Conservation (phyloP, 495 filamentous ascomycete genomes). For the Neurospora sp. region DNA sequence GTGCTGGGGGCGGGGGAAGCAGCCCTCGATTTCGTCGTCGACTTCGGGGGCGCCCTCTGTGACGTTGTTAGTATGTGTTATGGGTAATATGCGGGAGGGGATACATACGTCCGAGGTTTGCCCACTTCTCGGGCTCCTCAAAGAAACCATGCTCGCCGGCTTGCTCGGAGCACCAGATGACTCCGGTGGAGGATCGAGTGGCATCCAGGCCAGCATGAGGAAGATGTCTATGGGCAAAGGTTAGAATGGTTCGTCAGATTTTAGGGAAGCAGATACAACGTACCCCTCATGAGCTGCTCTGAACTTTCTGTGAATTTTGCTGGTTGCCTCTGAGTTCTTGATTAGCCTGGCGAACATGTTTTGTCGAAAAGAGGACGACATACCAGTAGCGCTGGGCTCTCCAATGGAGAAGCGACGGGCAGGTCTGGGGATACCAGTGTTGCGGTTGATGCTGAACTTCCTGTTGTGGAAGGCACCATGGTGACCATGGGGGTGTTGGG, state of each 20-base stretch:
- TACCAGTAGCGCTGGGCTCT: conserved; percentile 41
- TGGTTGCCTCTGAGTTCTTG: conserved; percentile 49
- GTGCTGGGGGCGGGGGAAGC: conserved; percentile 73
- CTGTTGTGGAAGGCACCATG: conserved; percentile 37
- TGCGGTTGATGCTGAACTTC: conserved; percentile 49
- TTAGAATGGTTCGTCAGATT: neutral
- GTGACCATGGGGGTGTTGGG: neutral
- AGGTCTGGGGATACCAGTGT: conserved; percentile 40
- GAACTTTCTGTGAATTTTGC: conserved; percentile 78
- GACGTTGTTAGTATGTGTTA: neutral
- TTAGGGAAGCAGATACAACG: neutral
- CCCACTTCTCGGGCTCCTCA: conserved; percentile 75
- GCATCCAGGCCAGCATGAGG: conserved; percentile 86
- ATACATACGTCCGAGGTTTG: conserved; percentile 66
- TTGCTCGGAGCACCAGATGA: conserved; percentile 79
- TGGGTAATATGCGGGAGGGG: neutral
- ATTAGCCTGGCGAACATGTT: conserved; percentile 14
- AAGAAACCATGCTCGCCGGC: conserved; percentile 70
- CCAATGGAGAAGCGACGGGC: conserved; percentile 42
- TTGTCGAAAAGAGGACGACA: neutral
- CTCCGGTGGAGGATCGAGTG: conserved; percentile 68
- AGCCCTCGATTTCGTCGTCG: conserved; percentile 83
- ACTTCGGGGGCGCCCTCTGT: conserved; percentile 81
- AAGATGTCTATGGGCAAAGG: conserved; percentile 40
- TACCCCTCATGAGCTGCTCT: conserved; percentile 71